These are phyloP conservation scores for Saccharomyces hybrid DNA, from an alignment of 1,139 yeast species.

Conservation along the genomic window DNA sequence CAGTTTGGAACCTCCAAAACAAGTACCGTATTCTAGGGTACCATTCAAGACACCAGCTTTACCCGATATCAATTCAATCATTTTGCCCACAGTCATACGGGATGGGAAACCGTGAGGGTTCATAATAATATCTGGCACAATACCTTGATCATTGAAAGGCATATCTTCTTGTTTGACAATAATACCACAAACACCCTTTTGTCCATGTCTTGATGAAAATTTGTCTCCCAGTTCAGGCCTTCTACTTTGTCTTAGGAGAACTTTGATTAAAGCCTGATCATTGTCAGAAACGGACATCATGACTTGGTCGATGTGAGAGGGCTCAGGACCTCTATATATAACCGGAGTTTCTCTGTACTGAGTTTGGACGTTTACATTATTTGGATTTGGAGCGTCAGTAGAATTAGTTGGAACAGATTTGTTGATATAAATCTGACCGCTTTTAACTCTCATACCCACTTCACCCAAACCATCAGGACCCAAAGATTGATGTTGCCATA, in stretches of 20 bases:
- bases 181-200: slow-evolving; percentile 97
- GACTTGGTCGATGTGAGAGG: slow-evolving; percentile 91
- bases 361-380: slow-evolving; percentile 41
- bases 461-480: slow-evolving; percentile 97
- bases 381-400: slow-evolving; percentile 47
- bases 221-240: slow-evolving; percentile 98
- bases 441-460: slow-evolving; percentile 83
- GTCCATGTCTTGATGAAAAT: slow-evolving; percentile 95
- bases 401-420: slow-evolving; percentile 88
- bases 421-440: slow-evolving; percentile 91
- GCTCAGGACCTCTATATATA: slow-evolving; percentile 88
- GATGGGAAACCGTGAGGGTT: slow-evolving; percentile 99
- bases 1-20: slow-evolving; percentile 93
- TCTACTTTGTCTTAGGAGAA: slow-evolving; percentile 86
- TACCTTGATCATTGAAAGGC: slow-evolving; percentile 89
- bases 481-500: slow-evolving; percentile 75
- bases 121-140: slow-evolving; percentile 92
- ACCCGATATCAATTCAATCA: slow-evolving; percentile 94
- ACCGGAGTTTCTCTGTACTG: slow-evolving; percentile 89
- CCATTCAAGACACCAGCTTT: slow-evolving; percentile 97
- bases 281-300: slow-evolving; percentile 95
- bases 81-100: slow-evolving; percentile 98
- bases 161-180: slow-evolving; percentile 96
- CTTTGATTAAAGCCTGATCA: slow-evolving; percentile 91
- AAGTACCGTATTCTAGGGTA: slow-evolving; percentile 87